Conservation (phyloP, 2,329 filamentous ascomycete species). For the Pseudogymnoascus sp. region DNA sequence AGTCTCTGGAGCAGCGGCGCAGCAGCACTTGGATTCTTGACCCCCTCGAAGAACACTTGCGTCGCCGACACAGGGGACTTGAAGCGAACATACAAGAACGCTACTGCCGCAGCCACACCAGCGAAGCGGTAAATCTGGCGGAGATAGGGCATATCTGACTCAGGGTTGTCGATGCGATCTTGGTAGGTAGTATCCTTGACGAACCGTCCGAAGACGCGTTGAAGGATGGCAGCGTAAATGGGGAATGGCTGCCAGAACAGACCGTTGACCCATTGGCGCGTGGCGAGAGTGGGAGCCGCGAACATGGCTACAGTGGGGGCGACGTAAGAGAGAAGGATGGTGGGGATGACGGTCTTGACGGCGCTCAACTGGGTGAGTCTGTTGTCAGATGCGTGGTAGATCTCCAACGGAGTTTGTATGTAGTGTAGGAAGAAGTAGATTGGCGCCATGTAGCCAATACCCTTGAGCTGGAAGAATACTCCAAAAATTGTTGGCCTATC, state of each 20-base stretch:
- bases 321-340: slow-evolving; percentile 24
- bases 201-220: slow-evolving; percentile 16
- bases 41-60: slow-evolving; percentile 22
- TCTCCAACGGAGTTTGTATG: slow-evolving; percentile 28
- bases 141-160: slow-evolving; percentile 24
- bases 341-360: slow-evolving; percentile 27
- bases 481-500: slow-evolving; percentile 23
- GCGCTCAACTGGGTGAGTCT: slow-evolving; percentile 26
- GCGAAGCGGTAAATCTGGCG: slow-evolving; percentile 20
- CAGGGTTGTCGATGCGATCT: slow-evolving; percentile 19
- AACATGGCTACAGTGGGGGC: slow-evolving; percentile 24
- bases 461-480: slow-evolving; percentile 24
- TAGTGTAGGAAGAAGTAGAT: slow-evolving; percentile 35
- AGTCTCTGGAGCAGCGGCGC: slow-evolving; percentile 11
- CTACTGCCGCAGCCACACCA: slow-evolving; percentile 8
- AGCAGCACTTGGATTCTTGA: slow-evolving; percentile 21
- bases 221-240: slow-evolving; percentile 19
- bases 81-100: slow-evolving; percentile 18
- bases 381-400: slow-evolving; percentile 29
- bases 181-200: slow-evolving; percentile 19
- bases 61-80: slow-evolving; percentile 17
- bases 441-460: slow-evolving; percentile 29
- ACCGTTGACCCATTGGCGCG: slow-evolving; percentile 25
- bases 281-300: slow-evolving; percentile 15
- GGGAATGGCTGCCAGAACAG: slow-evolving; percentile 21